Conservation (phyloP, 116 monocot genomes). For the Dioscorea cayenensis region DNA sequence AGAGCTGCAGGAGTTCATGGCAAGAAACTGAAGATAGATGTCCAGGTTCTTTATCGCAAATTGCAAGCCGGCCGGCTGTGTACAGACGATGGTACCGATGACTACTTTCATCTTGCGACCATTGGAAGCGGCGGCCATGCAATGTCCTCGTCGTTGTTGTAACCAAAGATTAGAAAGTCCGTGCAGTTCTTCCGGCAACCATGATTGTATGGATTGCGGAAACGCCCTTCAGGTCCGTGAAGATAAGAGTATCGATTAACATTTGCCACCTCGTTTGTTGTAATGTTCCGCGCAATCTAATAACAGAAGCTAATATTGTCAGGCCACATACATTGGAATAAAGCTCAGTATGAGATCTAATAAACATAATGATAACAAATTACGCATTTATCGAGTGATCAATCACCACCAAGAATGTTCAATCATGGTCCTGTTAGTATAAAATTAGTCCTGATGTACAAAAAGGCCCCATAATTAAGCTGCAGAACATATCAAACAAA, state of each 20-base stretch:
- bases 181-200: conserved; percentile 66
- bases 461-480: too few species aligned
- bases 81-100: too few species aligned
- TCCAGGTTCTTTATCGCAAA: background rate
- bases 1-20: too few species aligned
- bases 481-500: too few species aligned
- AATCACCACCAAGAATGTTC: too few species aligned
- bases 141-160: conserved; percentile 64
- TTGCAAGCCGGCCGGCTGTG: background rate
- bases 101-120: conserved; percentile 16
- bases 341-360: background rate
- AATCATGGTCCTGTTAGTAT: too few species aligned
- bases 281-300: conserved; percentile 89
- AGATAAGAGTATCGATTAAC: conserved; percentile 71
- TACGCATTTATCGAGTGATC: too few species aligned
- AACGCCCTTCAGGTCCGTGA: conserved; percentile 62
- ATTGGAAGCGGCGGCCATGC: conserved; percentile 63
- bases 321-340: too few species aligned
- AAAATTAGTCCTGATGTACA: too few species aligned
- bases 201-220: conserved; percentile 80
- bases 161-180: conserved; percentile 57
- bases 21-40: background rate
- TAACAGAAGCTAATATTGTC: background rate
- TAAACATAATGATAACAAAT: background rate
- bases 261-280: conserved; percentile 89